Conservation (phyloP, 1,284 basidiomycete species). For the Hymenochaete sp. region DNA sequence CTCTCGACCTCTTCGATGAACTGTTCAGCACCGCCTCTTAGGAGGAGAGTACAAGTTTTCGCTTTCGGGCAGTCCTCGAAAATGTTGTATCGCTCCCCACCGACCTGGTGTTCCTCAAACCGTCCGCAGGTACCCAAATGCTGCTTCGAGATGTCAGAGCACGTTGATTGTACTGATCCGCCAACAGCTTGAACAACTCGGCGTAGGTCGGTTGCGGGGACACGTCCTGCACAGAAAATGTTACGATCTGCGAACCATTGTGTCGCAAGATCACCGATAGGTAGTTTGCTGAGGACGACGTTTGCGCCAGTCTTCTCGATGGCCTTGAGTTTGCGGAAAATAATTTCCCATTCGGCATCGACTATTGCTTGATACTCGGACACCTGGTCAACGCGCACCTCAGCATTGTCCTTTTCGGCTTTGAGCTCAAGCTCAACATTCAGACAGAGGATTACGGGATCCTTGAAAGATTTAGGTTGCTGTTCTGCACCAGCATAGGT, state of each 20-base stretch:
- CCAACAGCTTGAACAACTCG: constrained; percentile 95
- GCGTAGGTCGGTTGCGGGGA: constrained; percentile 84
- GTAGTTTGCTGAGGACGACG: constrained; percentile 95
- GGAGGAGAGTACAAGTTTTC: constrained; percentile 95
- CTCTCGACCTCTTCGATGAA: constrained; percentile 99
- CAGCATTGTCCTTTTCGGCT: constrained; percentile 99
- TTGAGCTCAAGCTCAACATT: constrained; percentile 99
- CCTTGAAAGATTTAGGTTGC: constrained; percentile 88
- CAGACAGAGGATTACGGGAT: constrained; percentile 88
- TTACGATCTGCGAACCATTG: constrained; percentile 99
- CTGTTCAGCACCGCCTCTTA: constrained; percentile 96
- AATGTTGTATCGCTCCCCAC: constrained; percentile 95
- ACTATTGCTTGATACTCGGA: constrained; percentile 99
- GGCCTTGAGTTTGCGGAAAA: constrained; percentile 94
- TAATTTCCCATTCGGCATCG: constrained; percentile 99
- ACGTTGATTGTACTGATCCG: constrained; percentile 91
- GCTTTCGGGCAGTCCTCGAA: constrained; percentile 92
- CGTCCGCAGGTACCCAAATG: constrained; percentile 88
- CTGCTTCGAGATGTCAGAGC: constrained; percentile 83
- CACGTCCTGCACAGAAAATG: constrained; percentile 98
- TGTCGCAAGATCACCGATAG: constrained; percentile 97
- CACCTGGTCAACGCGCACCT: constrained; percentile 94
- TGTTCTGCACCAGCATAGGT: constrained; percentile 99
- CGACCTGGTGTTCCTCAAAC: constrained; percentile 95
- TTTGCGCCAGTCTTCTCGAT: constrained; percentile 96